phyloP scores from a whole-genome alignment of 1,284 basidiomycete genomes.

The Rhodotorula glutinis region DNA sequence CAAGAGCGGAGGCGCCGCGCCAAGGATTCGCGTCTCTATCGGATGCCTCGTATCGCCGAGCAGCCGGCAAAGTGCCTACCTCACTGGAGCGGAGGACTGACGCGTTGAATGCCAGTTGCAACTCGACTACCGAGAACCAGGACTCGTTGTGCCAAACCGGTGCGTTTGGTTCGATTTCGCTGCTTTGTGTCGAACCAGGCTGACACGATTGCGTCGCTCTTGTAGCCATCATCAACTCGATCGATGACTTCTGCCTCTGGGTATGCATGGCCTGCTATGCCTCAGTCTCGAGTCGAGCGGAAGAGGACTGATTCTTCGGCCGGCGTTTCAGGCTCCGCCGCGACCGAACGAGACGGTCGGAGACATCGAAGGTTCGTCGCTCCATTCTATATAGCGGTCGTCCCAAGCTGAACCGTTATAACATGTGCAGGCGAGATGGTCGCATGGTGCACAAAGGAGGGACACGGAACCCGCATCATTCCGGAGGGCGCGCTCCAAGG shows the following conservation, averaged over 20 bases:
- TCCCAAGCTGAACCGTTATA: no score
- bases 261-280: not conserved
- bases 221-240: constrained; percentile 41
- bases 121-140: constrained; percentile 48
- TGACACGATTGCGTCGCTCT: not conserved
- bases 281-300: no score
- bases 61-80: not conserved
- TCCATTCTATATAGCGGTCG: not conserved
- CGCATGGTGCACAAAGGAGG: constrained; percentile 38
- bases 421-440: constrained; percentile 24
- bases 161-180: not conserved
- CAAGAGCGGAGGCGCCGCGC: no score
- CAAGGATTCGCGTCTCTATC: not conserved
- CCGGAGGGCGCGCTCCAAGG: constrained; percentile 55
- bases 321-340: constrained; percentile 25
- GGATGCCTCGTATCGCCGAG: not conserved
- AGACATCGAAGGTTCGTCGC: constrained; percentile 29
- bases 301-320: not conserved
- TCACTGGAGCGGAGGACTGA: not conserved
- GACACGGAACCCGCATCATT: constrained; percentile 32
- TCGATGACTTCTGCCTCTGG: constrained; percentile 12
- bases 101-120: constrained; percentile 16
- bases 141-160: constrained; percentile 63
- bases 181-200: no score
- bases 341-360: constrained; percentile 25